A percentile compares a stretch with the other conserved stretches of the same genome.
These are phyloP conservation scores for Ceratocystis cubensis DNA, from an alignment of 2,329 filamentous ascomycete genomes.

Conservation along the genomic window DNA sequence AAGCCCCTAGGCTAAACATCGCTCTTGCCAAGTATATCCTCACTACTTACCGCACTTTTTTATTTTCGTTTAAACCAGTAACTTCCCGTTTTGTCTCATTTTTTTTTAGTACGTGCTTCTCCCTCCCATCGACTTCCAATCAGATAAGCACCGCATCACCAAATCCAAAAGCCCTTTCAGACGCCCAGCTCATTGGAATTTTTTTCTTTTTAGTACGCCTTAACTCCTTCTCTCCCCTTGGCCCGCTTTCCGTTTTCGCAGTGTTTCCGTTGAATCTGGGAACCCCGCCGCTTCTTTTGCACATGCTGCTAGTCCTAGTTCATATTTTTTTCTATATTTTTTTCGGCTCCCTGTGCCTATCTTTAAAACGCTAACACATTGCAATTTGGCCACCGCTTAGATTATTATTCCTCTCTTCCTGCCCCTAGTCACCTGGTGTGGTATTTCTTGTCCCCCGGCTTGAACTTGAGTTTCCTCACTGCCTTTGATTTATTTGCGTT, in stretches of 20 bases:
- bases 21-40: not conserved
- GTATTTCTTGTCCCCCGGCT: constrained; percentile 1
- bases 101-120: not conserved
- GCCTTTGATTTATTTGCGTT: not conserved
- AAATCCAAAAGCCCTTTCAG: not conserved
- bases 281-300: constrained; percentile 1
- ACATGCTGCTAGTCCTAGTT: not conserved
- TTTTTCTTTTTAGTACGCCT: not conserved
- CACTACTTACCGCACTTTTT: not conserved
- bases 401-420: not conserved
- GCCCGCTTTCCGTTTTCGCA: constrained; percentile 9
- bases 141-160: constrained; percentile 4
- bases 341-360: not conserved
- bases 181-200: not conserved
- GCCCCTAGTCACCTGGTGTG: not conserved
- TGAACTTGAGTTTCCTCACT: not conserved
- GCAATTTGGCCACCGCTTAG: constrained; percentile 8
- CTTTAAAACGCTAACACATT: constrained; percentile 1
- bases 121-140: not conserved
- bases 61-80: not conserved
- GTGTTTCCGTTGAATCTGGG: not conserved
- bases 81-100: not conserved
- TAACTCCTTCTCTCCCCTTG: not conserved
- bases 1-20: not conserved
- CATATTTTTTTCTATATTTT: not conserved